Evolutionary conservation across 225 moss, liverwort and hornwort genomes (phyloP).

Genomic region (Straminergon stramineum): DNA sequence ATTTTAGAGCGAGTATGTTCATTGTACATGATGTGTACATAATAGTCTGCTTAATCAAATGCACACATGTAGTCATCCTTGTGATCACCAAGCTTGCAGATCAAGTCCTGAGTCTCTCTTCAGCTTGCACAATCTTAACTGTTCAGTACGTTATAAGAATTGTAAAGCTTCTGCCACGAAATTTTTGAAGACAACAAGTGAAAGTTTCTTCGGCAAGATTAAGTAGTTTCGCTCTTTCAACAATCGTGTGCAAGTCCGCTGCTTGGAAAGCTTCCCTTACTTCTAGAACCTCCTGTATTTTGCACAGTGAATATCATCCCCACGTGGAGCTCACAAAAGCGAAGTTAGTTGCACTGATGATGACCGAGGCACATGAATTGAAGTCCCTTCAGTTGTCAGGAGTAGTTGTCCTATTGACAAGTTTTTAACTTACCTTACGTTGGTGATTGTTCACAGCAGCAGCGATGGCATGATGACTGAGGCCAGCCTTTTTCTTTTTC

Average conservation of each 20-base stretch:
- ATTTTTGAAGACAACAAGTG: neutral
- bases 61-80: neutral
- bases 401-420: neutral
- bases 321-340: neutral
- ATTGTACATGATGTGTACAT: neutral
- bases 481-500: neutral
- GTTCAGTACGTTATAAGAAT: neutral
- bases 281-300: neutral
- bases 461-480: neutral
- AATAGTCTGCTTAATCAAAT: too few species aligned
- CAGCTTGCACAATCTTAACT: neutral
- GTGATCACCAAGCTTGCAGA: neutral
- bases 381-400: neutral
- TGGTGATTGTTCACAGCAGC: neutral
- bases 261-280: neutral
- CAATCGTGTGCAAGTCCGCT: neutral
- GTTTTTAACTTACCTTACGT: neutral
- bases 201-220: neutral
- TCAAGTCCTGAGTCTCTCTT: neutral
- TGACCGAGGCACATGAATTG: neutral
- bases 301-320: neutral
- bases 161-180: neutral
- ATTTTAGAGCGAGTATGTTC: too few species aligned
- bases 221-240: neutral
- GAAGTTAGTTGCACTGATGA: neutral